Percentiles rank a stretch among this genome's conserved stretches.
Conservation (phyloP, 352 stramenopile genomes). For the Phytophthora kernoviae region DNA sequence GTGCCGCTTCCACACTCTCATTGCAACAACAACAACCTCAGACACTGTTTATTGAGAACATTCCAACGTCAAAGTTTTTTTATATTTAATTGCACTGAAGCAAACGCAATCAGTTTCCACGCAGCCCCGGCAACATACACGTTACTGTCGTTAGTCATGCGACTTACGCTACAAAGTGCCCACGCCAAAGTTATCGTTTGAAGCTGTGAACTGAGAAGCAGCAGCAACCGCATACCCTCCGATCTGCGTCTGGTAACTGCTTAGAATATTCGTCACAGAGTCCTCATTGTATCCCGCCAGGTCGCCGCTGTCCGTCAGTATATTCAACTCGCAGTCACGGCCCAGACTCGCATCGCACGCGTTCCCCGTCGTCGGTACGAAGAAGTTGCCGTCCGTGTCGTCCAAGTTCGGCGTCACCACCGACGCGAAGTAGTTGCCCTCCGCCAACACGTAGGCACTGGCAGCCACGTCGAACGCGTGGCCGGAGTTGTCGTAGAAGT, state of each 20-base stretch:
- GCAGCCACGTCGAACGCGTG: conserved; percentile 26
- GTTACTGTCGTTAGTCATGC: too few relatives aligned
- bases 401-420: conserved; percentile 25
- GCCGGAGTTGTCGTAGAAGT: conserved; percentile 23
- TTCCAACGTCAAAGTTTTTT: too few relatives aligned
- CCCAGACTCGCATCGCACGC: conserved; percentile 18
- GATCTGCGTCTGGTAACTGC: conserved; percentile 19
- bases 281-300: conserved; percentile 24
- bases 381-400: conserved; percentile 25
- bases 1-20: too few relatives aligned
- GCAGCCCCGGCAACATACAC: too few relatives aligned
- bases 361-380: conserved; percentile 15
- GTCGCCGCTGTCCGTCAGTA: conserved; percentile 17
- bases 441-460: conserved; percentile 26
- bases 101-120: too few relatives aligned
- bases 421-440: conserved; percentile 30
- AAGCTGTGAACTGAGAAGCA: conserved; percentile 13
- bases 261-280: conserved; percentile 16
- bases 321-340: conserved; percentile 26
- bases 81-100: too few relatives aligned
- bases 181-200: conserved; percentile 21
- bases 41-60: too few relatives aligned
- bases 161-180: conserved; percentile 1
- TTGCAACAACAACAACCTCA: too few relatives aligned
- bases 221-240: conserved; percentile 13